Evolutionary conservation across 2,329 filamentous ascomycete species (phyloP).

Genomic region (Penicillium occitanis): DNA sequence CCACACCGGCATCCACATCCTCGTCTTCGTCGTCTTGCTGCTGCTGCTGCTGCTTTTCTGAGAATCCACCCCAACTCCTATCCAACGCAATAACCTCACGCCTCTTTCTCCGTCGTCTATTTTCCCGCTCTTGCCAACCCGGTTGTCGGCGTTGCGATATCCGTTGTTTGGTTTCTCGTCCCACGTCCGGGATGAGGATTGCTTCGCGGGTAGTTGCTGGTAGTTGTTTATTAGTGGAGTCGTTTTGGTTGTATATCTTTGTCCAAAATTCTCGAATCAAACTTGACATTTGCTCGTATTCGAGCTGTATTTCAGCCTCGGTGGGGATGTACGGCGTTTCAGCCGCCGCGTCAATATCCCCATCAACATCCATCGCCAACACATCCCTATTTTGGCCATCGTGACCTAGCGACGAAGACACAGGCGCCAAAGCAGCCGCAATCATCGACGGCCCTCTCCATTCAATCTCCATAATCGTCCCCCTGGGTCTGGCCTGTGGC

Average conservation of each 20-base stretch:
- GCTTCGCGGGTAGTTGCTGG: slow-evolving; percentile 33
- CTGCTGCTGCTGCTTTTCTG: slow-evolving; percentile 16
- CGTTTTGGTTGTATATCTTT: slow-evolving; percentile 28
- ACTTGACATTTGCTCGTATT: slow-evolving; percentile 35
- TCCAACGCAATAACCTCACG: slow-evolving; percentile 10
- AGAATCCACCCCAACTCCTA: slow-evolving; percentile 15
- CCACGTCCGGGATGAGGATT: slow-evolving; percentile 43
- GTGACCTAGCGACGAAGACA: neutral
- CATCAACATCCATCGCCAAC: slow-evolving; percentile 11
- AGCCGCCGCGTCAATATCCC: slow-evolving; percentile 27
- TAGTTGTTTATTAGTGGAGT: slow-evolving; percentile 23
- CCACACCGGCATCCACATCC: slow-evolving; percentile 38
- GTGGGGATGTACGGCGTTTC: slow-evolving; percentile 33
- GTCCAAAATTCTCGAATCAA: slow-evolving; percentile 47
- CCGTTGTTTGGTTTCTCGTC: slow-evolving; percentile 38
- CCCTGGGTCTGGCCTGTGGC: slow-evolving; percentile 39
- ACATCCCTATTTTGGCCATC: neutral
- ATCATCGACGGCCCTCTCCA: slow-evolving; percentile 42
- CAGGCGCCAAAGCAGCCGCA: slow-evolving; percentile 25
- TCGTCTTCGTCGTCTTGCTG: slow-evolving; percentile 27
- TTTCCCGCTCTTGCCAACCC: slow-evolving; percentile 20
- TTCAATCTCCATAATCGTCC: slow-evolving; percentile 47
- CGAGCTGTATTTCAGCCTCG: slow-evolving; percentile 41
- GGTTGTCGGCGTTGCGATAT: slow-evolving; percentile 25
- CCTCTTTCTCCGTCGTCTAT: slow-evolving; percentile 23